Percentiles rank a stretch among this genome's conserved stretches.
Evolutionary conservation across 2,329 filamentous ascomycete species (phyloP).

Genomic region (Sclerotinia trifoliorum): DNA sequence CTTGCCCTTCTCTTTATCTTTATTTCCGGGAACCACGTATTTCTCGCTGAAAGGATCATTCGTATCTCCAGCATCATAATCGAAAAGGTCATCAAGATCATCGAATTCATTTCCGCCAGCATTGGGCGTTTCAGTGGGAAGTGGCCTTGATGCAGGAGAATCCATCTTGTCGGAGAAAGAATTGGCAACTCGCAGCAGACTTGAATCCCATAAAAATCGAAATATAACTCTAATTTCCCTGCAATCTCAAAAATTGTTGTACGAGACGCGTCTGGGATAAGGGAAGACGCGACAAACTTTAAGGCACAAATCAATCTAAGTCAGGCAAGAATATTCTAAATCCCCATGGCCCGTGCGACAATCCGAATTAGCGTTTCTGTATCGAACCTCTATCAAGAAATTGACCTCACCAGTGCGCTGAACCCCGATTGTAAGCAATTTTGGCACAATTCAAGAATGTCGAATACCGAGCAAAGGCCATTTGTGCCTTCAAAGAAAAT

Average conservation of each 20-base stretch:
- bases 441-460: slow-evolving; percentile 41
- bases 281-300: slow-evolving; percentile 21
- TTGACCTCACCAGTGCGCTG: slow-evolving; percentile 15
- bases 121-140: slow-evolving; percentile 34
- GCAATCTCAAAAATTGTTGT: not conserved
- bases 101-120: slow-evolving; percentile 52
- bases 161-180: not conserved
- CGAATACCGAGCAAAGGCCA: slow-evolving; percentile 42
- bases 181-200: not conserved
- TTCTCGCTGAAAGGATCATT: slow-evolving; percentile 37
- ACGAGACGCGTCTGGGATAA: slow-evolving; percentile 10
- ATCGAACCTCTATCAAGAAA: slow-evolving; percentile 24
- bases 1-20: slow-evolving; percentile 46
- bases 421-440: slow-evolving; percentile 33
- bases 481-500: slow-evolving; percentile 76
- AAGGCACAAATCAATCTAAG: slow-evolving; percentile 20
- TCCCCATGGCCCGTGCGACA: slow-evolving; percentile 5
- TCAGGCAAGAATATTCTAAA: slow-evolving; percentile 3
- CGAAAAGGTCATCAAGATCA: slow-evolving; percentile 57
- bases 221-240: not conserved
- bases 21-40: slow-evolving; percentile 28
- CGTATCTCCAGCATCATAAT: slow-evolving; percentile 63
- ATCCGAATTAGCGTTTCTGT: slow-evolving; percentile 19
- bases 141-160: slow-evolving; percentile 10
- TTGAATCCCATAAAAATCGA: not conserved